Evolutionary conservation across 2,329 filamentous ascomycete genomes (phyloP).

Genomic region (Colletotrichum euphorbiae): DNA sequence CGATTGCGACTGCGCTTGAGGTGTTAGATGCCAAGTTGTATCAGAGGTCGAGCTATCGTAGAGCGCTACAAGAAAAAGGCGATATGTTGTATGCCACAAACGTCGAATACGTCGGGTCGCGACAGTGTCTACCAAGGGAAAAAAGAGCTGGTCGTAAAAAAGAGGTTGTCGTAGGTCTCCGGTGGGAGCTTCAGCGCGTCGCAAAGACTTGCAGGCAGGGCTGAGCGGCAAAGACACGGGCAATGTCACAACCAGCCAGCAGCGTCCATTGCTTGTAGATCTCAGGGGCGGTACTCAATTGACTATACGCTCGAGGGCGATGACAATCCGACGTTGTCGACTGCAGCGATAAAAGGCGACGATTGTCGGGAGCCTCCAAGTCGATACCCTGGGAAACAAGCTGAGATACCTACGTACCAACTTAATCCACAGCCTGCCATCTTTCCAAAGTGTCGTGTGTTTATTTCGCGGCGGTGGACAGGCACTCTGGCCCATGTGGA

Average conservation of each 20-base stretch:
- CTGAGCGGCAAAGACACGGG: not conserved
- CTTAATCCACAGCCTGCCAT: constrained; percentile 15
- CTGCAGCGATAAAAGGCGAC: not conserved
- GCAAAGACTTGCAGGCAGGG: constrained; percentile 11
- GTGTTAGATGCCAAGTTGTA: not conserved
- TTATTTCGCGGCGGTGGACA: constrained; percentile 15
- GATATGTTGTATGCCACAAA: constrained; percentile 7
- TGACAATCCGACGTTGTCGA: not conserved
- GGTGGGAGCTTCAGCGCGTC: constrained; percentile 14
- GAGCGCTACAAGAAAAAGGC: not conserved
- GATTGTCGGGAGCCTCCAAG: not conserved
- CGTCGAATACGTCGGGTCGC: constrained; percentile 25
- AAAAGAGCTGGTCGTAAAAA: not conserved
- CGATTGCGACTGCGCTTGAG: not conserved
- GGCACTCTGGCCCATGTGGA: too few species aligned
- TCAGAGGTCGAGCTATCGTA: not conserved
- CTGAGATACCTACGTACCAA: not conserved
- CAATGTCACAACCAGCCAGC: constrained; percentile 10
- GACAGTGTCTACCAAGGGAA: not conserved
- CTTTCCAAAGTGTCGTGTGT: constrained; percentile 22
- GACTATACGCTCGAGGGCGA: not conserved
- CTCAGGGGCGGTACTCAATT: not conserved
- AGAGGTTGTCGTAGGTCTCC: not conserved
- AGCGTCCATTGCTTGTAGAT: constrained; percentile 9
- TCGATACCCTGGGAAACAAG: not conserved